A percentile compares a stretch with the other conserved stretches of the same genome.
These are phyloP conservation scores for Rhizopogon vinicolor DNA, from an alignment of 768 basidiomycete species.

Conservation along the genomic window DNA sequence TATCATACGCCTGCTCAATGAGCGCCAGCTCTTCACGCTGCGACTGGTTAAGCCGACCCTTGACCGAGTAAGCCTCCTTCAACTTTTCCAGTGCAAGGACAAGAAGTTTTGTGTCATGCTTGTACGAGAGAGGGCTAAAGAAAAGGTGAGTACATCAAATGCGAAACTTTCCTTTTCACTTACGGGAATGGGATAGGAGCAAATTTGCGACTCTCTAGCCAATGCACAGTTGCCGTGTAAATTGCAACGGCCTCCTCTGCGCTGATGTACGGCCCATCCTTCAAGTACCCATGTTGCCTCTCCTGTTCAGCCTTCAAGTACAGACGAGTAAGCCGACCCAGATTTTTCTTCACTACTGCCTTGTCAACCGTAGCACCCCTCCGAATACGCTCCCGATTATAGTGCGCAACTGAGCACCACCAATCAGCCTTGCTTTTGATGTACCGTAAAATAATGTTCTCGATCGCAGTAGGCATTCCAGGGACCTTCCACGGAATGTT, in stretches of 20 bases:
- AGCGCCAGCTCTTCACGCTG: constrained; percentile 97
- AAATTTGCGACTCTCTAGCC: constrained; percentile 97
- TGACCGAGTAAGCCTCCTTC: constrained; percentile 98
- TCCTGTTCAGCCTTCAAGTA: constrained; percentile 99
- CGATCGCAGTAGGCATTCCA: constrained; percentile 98
- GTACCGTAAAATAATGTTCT: constrained; percentile 97
- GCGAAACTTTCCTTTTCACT: constrained; percentile 20
- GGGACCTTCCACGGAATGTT: constrained; percentile 99
- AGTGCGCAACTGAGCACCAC: constrained; percentile 98
- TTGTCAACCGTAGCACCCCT: constrained; percentile 98
- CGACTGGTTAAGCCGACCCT: constrained; percentile 95
- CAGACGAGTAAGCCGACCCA: constrained; percentile 94
- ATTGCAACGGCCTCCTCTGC: constrained; percentile 99
- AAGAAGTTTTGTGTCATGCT: constrained; percentile 97
- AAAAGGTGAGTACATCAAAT: constrained; percentile 1
- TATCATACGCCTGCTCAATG: constrained; percentile 99
- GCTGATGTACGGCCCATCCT: constrained; percentile 98
- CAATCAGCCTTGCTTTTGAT: constrained; percentile 99
- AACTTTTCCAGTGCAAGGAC: constrained; percentile 96
- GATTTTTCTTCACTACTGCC: constrained; percentile 98
- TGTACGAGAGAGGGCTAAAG: constrained; percentile 86
- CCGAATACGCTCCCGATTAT: constrained; percentile 95
- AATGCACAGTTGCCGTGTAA: constrained; percentile 97
- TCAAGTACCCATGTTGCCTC: constrained; percentile 96
- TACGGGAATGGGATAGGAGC: constrained; percentile 98